phyloP scores from a whole-genome alignment of 2,329 filamentous ascomycete species.

The Pleurostoma richardsiae region DNA sequence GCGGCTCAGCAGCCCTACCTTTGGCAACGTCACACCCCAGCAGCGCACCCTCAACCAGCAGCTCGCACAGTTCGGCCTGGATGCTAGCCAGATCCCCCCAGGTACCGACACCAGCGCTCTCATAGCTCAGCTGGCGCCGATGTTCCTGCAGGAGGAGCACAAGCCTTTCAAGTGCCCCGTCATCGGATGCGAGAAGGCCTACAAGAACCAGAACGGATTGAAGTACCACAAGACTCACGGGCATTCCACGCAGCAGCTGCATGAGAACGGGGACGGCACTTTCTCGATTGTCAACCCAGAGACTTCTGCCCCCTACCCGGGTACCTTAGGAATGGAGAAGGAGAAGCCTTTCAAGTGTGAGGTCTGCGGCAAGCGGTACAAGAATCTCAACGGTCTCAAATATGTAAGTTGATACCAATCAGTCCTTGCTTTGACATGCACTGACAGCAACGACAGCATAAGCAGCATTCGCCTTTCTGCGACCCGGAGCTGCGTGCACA shows the following conservation, averaged over 20 bases:
- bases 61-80: slow-evolving; percentile 68
- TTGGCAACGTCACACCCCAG: slow-evolving; percentile 57
- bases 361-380: slow-evolving; percentile 95
- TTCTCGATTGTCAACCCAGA: slow-evolving; percentile 98
- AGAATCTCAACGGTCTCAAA: slow-evolving; percentile 97
- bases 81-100: slow-evolving; percentile 68
- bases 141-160: slow-evolving; percentile 78
- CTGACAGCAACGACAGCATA: slow-evolving; percentile 43
- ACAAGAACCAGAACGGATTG: slow-evolving; percentile 98
- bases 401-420: slow-evolving; percentile 55
- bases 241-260: slow-evolving; percentile 92
- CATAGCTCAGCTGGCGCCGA: slow-evolving; percentile 52
- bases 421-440: slow-evolving; percentile 23
- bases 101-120: slow-evolving; percentile 65
- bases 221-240: slow-evolving; percentile 89
- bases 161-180: slow-evolving; percentile 98
- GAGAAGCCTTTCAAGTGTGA: slow-evolving; percentile 99
- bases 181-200: slow-evolving; percentile 97
- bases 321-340: slow-evolving; percentile 98
- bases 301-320: slow-evolving; percentile 89
- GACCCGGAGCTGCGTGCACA: slow-evolving; percentile 68
- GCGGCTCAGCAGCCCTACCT: slow-evolving; percentile 82
- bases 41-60: slow-evolving; percentile 63
- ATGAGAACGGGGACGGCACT: slow-evolving; percentile 94
- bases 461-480: slow-evolving; percentile 80